Evolutionary conservation across 2,329 filamentous ascomycete genomes (phyloP), one percentile per base, ranked within the genome.

Genomic region (Cercospora brassicicola): DNA sequence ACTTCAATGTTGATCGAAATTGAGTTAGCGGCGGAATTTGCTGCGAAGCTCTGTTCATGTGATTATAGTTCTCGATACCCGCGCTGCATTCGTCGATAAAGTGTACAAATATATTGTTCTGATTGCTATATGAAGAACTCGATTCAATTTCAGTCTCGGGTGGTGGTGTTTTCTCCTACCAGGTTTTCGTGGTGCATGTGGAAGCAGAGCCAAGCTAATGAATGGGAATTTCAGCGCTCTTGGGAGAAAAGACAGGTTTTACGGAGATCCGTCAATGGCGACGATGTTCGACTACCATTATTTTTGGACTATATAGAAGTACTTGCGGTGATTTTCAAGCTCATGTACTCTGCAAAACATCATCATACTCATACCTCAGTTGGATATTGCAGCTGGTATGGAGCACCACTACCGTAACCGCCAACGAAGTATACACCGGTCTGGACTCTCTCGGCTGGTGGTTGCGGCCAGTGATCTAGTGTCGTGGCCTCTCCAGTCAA

Each of bases 401-500:
- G 66, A 18, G 61, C 66, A n/a, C 66, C 61, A 56, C 60, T 64
- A 2, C 71, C 71, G 67, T 74, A 78, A 1, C 76, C 76, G 8
- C 74, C 76, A 28, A 77, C 73, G 62, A 74, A 78, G 63, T 78
- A 78, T 61, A 75, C 72, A 2, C 65, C 67, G 15, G 61, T 66
- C 69, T 74, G 72, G 18, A 63, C 62, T 23, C 59, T 68, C 9
- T 67, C 64, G 18, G 67, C 67, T n/a, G 75, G 74, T 31, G 73
- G 74, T 66, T 78, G 74, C 9, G 77, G 77, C 77, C 76, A 79
- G 59, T 73, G 59, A 62, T 84, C 85, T 62, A 87, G 69, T 15
- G 82, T 76, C 1, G 73, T 76, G 23, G 79, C 74, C 1, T 81
- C 75, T 0, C 85, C 85, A 0, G 79, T 83, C 67, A 87, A 76